Evolutionary conservation across 345 rosid species (phyloP).

Genomic region (Salix suchowensis): DNA sequence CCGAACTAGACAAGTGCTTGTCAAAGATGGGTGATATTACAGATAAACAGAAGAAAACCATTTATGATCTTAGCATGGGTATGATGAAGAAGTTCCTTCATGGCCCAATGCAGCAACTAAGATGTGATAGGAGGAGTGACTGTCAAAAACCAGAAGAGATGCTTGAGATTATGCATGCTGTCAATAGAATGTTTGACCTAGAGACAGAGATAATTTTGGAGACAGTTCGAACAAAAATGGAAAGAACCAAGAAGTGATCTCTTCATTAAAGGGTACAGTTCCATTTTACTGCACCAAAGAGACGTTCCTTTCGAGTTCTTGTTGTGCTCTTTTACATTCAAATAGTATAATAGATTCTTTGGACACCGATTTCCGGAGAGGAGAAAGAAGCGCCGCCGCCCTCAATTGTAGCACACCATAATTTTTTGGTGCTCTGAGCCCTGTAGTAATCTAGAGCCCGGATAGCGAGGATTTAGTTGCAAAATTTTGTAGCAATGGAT

Average conservation of each 20-base stretch:
- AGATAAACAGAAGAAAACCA: conserved; percentile 8
- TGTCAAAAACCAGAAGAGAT: conserved; percentile 12
- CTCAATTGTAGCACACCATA: background rate
- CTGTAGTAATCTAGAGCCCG: background rate
- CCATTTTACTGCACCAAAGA: background rate
- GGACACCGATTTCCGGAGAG: background rate
- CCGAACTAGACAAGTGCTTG: conserved; percentile 19
- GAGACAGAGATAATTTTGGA: conserved; percentile 20
- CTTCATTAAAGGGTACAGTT: background rate
- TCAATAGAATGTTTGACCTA: conserved; percentile 21
- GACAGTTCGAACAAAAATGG: conserved; percentile 13
- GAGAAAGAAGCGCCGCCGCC: background rate
- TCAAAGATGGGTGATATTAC: conserved; percentile 23
- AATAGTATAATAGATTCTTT: background rate
- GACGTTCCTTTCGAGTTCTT: background rate
- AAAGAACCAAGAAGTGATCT: conserved; percentile 14
- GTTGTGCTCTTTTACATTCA: background rate
- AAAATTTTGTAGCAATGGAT: background rate
- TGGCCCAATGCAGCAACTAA: conserved; percentile 27
- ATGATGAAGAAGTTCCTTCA: conserved; percentile 23
- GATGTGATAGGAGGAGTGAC: conserved; percentile 20
- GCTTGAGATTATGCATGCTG: conserved; percentile 20
- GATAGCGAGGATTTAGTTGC: background rate
- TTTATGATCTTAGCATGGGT: conserved; percentile 22
- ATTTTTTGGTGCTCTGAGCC: background rate